Evolutionary conservation across 2,329 filamentous ascomycete species (phyloP).

Genomic region (Alternaria panax): DNA sequence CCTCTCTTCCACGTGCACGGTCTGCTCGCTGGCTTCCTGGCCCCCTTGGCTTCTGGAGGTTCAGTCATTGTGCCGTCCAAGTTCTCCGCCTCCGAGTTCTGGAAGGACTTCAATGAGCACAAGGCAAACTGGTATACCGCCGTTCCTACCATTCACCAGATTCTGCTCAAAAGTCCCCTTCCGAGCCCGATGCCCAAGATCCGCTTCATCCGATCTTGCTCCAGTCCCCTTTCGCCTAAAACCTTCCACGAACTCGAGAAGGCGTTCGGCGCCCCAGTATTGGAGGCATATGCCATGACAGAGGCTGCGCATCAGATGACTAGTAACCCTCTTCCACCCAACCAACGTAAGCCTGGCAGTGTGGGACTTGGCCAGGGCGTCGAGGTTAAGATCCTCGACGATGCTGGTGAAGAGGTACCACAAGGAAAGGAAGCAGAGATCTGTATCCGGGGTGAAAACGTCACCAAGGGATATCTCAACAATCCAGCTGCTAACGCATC

Average conservation of each 20-base stretch:
- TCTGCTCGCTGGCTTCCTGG: slow-evolving; percentile 82
- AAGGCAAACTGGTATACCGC: slow-evolving; percentile 91
- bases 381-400: slow-evolving; percentile 78
- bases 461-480: slow-evolving; percentile 86
- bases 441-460: slow-evolving; percentile 81
- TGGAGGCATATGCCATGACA: slow-evolving; percentile 93
- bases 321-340: slow-evolving; percentile 68
- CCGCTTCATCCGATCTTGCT: slow-evolving; percentile 88
- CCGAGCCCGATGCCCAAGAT: slow-evolving; percentile 75
- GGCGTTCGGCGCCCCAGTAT: slow-evolving; percentile 77
- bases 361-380: slow-evolving; percentile 86
- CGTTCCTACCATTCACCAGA: slow-evolving; percentile 92
- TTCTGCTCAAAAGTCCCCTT: slow-evolving; percentile 76
- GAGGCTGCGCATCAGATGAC: slow-evolving; percentile 89
- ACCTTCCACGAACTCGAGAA: slow-evolving; percentile 81
- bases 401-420: slow-evolving; percentile 70
- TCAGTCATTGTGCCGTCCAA: slow-evolving; percentile 79
- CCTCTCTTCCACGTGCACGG: slow-evolving; percentile 91
- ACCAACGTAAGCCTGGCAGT: slow-evolving; percentile 78
- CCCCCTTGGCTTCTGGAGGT: slow-evolving; percentile 76
- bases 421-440: slow-evolving; percentile 80
- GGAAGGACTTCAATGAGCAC: slow-evolving; percentile 76
- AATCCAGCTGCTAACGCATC: slow-evolving; percentile 77
- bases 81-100: slow-evolving; percentile 85
- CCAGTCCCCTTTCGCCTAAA: slow-evolving; percentile 81